phyloP scores from a whole-genome alignment of 2,329 filamentous ascomycete species.

The Fusarium sp. region DNA sequence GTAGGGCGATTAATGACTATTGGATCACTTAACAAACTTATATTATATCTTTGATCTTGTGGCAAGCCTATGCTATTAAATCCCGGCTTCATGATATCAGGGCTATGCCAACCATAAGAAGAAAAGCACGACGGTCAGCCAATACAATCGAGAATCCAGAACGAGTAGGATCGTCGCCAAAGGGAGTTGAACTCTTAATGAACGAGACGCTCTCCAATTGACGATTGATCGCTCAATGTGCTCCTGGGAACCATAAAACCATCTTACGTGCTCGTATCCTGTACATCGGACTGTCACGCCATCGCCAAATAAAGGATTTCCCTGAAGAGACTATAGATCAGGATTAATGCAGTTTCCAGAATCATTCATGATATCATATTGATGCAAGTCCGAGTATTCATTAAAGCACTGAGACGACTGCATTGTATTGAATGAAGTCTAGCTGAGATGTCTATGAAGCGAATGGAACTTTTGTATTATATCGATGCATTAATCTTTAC shows the following conservation, averaged over 20 bases:
- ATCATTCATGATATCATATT: not conserved
- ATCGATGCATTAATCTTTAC: conserved; percentile 6
- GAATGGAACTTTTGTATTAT: conserved; percentile 15
- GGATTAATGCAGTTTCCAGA: not conserved
- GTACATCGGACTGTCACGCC: not conserved
- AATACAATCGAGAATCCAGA: not conserved
- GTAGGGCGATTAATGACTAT: not conserved
- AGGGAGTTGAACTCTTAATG: not conserved
- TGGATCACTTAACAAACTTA: not conserved
- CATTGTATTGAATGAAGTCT: not conserved
- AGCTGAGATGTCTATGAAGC: not conserved
- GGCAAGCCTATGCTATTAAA: no score
- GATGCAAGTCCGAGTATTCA: no score
- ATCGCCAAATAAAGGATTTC: not conserved
- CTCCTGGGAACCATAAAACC: not conserved
- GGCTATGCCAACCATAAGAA: not conserved
- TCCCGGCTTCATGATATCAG: not conserved
- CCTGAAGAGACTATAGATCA: no score
- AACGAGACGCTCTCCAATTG: not conserved
- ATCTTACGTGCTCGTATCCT: not conserved
- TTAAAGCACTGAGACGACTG: not conserved
- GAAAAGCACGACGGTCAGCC: not conserved
- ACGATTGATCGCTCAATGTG: not conserved
- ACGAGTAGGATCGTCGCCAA: not conserved
- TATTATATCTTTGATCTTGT: not conserved